Conservation (phyloP, 192 early-diverging fungal genomes). For the Coemansia sp. region DNA sequence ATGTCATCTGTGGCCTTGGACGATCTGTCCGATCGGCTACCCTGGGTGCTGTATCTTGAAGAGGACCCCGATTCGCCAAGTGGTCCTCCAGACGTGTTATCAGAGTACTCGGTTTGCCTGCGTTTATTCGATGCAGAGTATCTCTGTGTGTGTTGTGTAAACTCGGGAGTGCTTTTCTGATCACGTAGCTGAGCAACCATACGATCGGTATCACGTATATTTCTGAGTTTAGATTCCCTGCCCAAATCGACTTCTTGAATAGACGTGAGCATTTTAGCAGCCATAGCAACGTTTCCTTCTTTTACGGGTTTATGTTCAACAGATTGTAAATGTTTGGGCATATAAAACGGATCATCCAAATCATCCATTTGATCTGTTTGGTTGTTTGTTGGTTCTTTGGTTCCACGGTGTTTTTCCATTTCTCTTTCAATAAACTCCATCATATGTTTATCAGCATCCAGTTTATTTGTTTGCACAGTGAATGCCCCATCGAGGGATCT, state of each 20-base stretch:
- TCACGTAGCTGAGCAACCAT: conserved; percentile 11
- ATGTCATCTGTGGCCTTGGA: conserved; percentile 83
- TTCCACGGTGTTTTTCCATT: conserved; percentile 31
- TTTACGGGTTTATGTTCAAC: conserved; percentile 59
- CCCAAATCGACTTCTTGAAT: conserved; percentile 92
- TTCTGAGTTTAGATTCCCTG: conserved; percentile 61
- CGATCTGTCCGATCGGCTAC: conserved; percentile 49
- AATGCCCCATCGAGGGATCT: conserved; percentile 60
- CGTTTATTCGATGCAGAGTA: no score
- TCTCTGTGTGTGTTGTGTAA: no score
- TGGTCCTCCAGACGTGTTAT: no score
- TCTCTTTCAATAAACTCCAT: neutral
- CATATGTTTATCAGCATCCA: neutral
- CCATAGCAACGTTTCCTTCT: conserved; percentile 84
- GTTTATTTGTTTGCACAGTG: conserved; percentile 66
- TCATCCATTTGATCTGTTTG: no score
- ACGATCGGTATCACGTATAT: conserved; percentile 77
- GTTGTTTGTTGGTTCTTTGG: conserved; percentile 9
- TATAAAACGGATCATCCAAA: conserved; percentile 67
- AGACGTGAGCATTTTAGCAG: conserved; percentile 82
- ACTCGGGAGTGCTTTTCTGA: neutral
- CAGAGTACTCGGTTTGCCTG: no score
- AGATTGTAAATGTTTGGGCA: conserved; percentile 63
- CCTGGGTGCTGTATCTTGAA: conserved; percentile 8
- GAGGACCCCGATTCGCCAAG: neutral